Base-by-base conservation (phyloP, 306 rosid species). In the Astragalus membranaceus region DNA sequence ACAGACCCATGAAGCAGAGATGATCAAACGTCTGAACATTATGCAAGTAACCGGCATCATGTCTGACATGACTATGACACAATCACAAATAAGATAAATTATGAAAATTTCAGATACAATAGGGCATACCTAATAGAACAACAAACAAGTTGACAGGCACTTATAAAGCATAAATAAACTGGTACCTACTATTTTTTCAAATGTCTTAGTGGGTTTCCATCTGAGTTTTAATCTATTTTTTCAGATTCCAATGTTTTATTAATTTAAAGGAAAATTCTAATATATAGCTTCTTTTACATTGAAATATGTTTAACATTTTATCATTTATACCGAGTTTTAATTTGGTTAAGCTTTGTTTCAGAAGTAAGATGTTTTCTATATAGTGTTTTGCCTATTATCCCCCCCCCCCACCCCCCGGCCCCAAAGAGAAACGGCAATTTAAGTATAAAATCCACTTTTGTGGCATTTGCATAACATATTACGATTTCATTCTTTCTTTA, bases 301-400 rank as follows among this genome's bases (percentile, higher is more conserved):
- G 32, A 73, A 60, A 60, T 52, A 72, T 10, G 33, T 7, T 54
- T 55, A 10, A 43, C 43, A 16, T 1, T 55, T 39, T 58, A 36
- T 8, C 44, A 58, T 35, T 58, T 14, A 58, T 20, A 20, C 13
- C 58, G 10, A 33, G 44, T n/a, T 57, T n/a, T 30, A 33, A 47
- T 37, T 79, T 70, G 65, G 44, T 42, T 33, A 33, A 37, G 52
- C 43, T 36, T 53, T 41, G 12, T 8, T 37, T 64, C 8, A 29
- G 63, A 23, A 36, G 56, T 35, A 41, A 59, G 20, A 7, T 54
- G 35, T 30, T 39, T 75, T 47, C 44, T 5, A 71, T 57, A 29
- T 16, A 47, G 48, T 5, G 13, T 26, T 54, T 16, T 32, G 30
- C 9, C 4, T 36, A 30, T 57, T 79, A 73, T 80, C 88, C 99